phyloP scores from a whole-genome alignment of 192 early-diverging fungal genomes.

The Entomortierella parvispora region DNA sequence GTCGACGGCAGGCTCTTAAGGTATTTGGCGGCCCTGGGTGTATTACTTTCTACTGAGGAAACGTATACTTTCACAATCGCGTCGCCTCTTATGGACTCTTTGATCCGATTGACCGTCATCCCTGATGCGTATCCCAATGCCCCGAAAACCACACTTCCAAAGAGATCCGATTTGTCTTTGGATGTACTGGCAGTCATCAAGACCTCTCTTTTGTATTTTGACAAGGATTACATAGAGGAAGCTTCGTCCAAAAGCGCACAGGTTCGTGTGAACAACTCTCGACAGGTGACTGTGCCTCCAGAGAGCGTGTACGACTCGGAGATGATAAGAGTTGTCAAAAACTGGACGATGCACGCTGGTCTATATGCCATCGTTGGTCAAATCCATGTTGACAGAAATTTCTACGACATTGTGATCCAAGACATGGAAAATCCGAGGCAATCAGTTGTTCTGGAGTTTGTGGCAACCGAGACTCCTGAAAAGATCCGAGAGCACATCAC shows the following conservation, averaged over 20 bases:
- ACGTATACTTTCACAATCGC: slow-evolving; percentile 24
- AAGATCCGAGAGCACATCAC: slow-evolving; percentile 15
- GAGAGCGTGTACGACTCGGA: slow-evolving; percentile 43
- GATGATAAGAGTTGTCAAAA: slow-evolving; percentile 25
- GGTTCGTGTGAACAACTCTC: slow-evolving; percentile 1
- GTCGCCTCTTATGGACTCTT: slow-evolving; percentile 33
- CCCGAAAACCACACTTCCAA: slow-evolving; percentile 10
- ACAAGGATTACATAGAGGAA: slow-evolving; percentile 21
- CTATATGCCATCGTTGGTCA: slow-evolving; percentile 21
- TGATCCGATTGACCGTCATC: slow-evolving; percentile 16
- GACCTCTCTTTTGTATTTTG: slow-evolving; percentile 19
- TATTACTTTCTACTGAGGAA: slow-evolving; percentile 8
- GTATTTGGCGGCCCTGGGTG: slow-evolving; percentile 24
- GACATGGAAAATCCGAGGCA: background rate
- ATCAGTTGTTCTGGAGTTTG: slow-evolving; percentile 27
- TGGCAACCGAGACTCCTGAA: slow-evolving; percentile 25
- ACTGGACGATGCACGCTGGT: slow-evolving; percentile 21
- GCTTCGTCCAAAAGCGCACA: slow-evolving; percentile 27
- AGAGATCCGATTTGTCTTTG: slow-evolving; percentile 6
- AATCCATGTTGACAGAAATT: slow-evolving; percentile 24
- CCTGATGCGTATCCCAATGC: slow-evolving; percentile 10
- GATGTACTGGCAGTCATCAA: slow-evolving; percentile 34
- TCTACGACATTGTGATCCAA: slow-evolving; percentile 21
- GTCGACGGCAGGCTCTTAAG: too few species aligned
- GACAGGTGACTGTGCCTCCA: slow-evolving; percentile 18